Evolutionary conservation across 106 monocot species (phyloP).

Genomic region (Iris macrosiphon): DNA sequence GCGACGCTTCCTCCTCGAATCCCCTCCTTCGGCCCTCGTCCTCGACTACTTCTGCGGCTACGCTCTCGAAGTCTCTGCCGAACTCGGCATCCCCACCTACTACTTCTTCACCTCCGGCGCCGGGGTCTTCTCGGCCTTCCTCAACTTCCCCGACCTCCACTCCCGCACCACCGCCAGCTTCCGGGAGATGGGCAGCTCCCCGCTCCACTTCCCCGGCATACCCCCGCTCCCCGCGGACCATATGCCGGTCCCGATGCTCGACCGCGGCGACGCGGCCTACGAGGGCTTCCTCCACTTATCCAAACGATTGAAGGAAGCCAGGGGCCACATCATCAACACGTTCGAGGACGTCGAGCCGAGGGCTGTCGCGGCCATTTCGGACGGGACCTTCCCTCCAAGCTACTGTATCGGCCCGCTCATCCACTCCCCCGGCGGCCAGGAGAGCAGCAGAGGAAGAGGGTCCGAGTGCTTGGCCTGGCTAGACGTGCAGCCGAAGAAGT

Average conservation of each 20-base stretch:
- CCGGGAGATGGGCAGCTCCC: slow-evolving; percentile 5
- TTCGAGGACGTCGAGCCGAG: slow-evolving; percentile 18
- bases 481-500: slow-evolving; percentile 8
- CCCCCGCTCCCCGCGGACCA: slow-evolving; percentile 27
- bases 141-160: slow-evolving; percentile 15
- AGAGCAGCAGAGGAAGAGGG: too few relatives aligned
- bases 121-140: not conserved
- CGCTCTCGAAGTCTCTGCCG: not conserved
- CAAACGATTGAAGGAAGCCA: not conserved
- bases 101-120: slow-evolving; percentile 9
- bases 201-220: slow-evolving; percentile 19
- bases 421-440: not conserved
- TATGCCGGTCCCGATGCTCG: slow-evolving; percentile 15
- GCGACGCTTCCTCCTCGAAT: not conserved
- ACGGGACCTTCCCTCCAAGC: slow-evolving; percentile 11
- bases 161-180: slow-evolving; percentile 6
- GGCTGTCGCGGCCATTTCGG: slow-evolving; percentile 6
- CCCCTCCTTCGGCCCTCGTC: not conserved
- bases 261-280: slow-evolving; percentile 12
- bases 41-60: slow-evolving; percentile 13
- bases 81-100: slow-evolving; percentile 7
- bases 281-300: slow-evolving; percentile 4
- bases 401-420: slow-evolving; percentile 31
- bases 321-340: slow-evolving; percentile 36
- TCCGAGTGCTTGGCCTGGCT: slow-evolving; percentile 43